A percentile compares a stretch with the other conserved stretches of the same genome.
Evolutionary conservation across 2,329 filamentous ascomycete genomes (phyloP).

Genomic region (Aspergillus flavus): DNA sequence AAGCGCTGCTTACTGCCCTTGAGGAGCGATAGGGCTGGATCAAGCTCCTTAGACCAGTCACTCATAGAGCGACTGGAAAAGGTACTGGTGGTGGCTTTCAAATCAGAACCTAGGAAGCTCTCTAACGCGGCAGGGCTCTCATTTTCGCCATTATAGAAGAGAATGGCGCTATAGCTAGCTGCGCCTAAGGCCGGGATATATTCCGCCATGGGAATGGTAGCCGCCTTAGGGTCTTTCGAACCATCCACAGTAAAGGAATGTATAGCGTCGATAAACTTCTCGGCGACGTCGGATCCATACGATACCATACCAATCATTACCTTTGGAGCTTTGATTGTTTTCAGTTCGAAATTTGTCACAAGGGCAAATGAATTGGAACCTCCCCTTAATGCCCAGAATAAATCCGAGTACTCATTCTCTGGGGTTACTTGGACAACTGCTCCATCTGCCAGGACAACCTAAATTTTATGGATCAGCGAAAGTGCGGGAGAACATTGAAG

Average conservation of each 20-base stretch:
- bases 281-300: not conserved
- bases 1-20: not conserved
- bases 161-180: not conserved
- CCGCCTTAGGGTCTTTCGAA: conserved; percentile 3
- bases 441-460: conserved; percentile 1
- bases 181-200: not conserved
- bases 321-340: conserved; percentile 1
- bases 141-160: conserved; percentile 1
- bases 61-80: conserved; percentile 2
- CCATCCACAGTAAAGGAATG: not conserved
- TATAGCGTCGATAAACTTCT: not conserved
- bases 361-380: conserved; percentile 3
- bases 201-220: not conserved
- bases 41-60: conserved; percentile 2
- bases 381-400: conserved; percentile 5
- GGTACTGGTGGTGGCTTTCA: not conserved
- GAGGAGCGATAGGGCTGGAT: not conserved
- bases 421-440: not conserved
- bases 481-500: not conserved
- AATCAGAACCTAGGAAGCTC: not conserved
- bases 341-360: conserved; percentile 4
- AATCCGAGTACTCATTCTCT: conserved; percentile 3
- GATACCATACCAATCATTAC: not conserved
- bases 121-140: not conserved
- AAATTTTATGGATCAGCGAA: not conserved